Base-by-base conservation (phyloP, 1,284 basidiomycete species). In the Athelia sp. region DNA sequence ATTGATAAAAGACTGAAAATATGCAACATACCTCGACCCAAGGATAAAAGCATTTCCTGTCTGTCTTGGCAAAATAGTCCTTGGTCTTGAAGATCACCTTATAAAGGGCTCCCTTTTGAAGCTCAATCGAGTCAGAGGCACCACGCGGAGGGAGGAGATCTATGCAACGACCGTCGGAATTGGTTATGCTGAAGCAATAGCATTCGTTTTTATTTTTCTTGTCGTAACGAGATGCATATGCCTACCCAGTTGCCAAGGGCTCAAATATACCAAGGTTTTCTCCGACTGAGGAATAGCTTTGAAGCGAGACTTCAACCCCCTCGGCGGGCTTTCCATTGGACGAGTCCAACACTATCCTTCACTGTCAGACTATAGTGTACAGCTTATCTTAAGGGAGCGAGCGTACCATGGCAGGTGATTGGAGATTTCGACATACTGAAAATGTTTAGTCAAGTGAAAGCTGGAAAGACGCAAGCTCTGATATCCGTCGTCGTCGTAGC, bases 51-150 rank as follows among this genome's bases (percentile, higher is more conserved):
- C 83, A 87, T 49, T 79, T 71, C 43, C 82, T 74, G 2, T 71
- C 75, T 0, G 74, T 77, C 19, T 62, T 65, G 26, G 82, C 81
- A 62, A 95, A 96, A 65, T 96, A 95, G 4, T 82, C 78, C 50
- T 84, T 87, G 1, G 88, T 91, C 61, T 81, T 80, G 73, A 97
- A 96, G 4, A 82, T 74, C 58, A 96, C 81, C 69, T 91, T 93
- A 72, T 95, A 96, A 2, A 81, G 69, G 1, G 86, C 84, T 15
- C 74, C 68, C 2, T 61, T 51, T 42, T 66, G 53, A n/a, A 81
- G 66, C 35, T 67, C 65, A 48, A 60, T 62, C 13, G 75, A 70
- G 15, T 79, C 71, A n/a, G 71, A 66, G 17, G 74, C 76, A 31
- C 70, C 70, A 19, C 62, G 63, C 1, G 78, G 69, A 21, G 80